phyloP scores from a whole-genome alignment of 2,329 filamentous ascomycete species.

The Sordariomycetes sp. region DNA sequence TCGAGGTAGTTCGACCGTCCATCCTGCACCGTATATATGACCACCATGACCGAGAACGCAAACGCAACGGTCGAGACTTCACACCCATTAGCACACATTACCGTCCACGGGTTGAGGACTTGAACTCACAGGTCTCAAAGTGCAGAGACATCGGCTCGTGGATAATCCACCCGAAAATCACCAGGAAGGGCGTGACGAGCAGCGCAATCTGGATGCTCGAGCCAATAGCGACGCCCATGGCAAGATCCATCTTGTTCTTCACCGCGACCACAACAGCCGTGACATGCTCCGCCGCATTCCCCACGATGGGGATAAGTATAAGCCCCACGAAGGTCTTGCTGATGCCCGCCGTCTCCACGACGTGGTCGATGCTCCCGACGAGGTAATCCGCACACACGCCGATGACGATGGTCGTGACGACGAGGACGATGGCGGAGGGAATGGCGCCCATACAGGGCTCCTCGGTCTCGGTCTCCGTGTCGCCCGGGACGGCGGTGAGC shows the following conservation, averaged over 20 bases:
- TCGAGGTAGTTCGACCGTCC: constrained; percentile 80
- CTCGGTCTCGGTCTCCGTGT: constrained; percentile 21
- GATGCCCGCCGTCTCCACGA: constrained; percentile 60
- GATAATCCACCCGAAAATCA: constrained; percentile 72
- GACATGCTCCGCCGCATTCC: constrained; percentile 72
- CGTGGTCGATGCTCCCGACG: constrained; percentile 63
- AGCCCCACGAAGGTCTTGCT: constrained; percentile 75
- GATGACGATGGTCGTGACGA: constrained; percentile 60
- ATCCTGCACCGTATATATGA: constrained; percentile 68
- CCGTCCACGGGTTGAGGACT: not conserved
- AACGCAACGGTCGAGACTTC: constrained; percentile 66
- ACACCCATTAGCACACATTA: not conserved
- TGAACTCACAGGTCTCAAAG: constrained; percentile 51
- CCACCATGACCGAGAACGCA: constrained; percentile 63
- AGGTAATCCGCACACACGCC: constrained; percentile 68
- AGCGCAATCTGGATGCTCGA: constrained; percentile 76
- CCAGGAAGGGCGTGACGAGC: constrained; percentile 69
- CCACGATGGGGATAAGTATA: constrained; percentile 69
- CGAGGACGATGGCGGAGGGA: constrained; percentile 55
- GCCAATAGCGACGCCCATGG: constrained; percentile 73
- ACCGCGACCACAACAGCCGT: constrained; percentile 70
- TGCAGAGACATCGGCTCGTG: constrained; percentile 64
- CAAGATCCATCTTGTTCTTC: constrained; percentile 64
- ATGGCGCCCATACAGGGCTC: constrained; percentile 48
- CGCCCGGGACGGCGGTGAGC: constrained; percentile 2